Evolutionary conservation across 2,329 filamentous ascomycete genomes (phyloP).

Genomic region (Beauveria rudraprayagi): DNA sequence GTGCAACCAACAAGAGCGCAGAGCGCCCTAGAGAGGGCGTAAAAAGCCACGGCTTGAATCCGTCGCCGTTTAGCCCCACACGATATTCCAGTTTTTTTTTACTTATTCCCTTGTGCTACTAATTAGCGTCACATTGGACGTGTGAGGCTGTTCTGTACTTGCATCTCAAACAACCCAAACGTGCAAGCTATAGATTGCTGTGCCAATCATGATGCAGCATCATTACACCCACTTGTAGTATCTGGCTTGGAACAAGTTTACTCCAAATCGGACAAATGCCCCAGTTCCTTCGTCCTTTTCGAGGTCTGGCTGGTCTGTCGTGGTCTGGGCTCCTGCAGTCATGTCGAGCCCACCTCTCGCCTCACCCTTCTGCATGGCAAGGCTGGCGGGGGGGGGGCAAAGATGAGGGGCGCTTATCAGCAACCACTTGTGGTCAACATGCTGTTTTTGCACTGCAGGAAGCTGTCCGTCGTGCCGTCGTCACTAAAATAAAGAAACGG

Average conservation of each 20-base stretch:
- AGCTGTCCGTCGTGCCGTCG: background rate
- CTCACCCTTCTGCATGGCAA: background rate
- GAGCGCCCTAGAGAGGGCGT: background rate
- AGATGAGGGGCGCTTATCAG: background rate
- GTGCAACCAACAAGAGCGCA: background rate
- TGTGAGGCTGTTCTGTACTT: background rate
- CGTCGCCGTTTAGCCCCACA: background rate
- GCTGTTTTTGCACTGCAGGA: background rate
- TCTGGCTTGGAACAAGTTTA: background rate
- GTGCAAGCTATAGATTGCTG: background rate
- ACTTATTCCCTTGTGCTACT: background rate
- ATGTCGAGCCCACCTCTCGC: background rate
- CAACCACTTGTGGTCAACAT: background rate
- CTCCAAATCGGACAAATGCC: constrained; percentile 1
- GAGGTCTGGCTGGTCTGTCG: background rate
- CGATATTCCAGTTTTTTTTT: background rate
- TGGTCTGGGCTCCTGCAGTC: constrained; percentile 5
- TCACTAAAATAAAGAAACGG: background rate
- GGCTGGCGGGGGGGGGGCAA: background rate
- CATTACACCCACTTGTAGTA: background rate
- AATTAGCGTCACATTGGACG: background rate
- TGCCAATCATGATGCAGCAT: background rate
- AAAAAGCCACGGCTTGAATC: background rate
- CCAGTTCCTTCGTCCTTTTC: background rate
- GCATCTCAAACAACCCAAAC: background rate